Evolutionary conservation across 2,329 filamentous ascomycete species (phyloP).

Genomic region (Colletotrichum tabaci): DNA sequence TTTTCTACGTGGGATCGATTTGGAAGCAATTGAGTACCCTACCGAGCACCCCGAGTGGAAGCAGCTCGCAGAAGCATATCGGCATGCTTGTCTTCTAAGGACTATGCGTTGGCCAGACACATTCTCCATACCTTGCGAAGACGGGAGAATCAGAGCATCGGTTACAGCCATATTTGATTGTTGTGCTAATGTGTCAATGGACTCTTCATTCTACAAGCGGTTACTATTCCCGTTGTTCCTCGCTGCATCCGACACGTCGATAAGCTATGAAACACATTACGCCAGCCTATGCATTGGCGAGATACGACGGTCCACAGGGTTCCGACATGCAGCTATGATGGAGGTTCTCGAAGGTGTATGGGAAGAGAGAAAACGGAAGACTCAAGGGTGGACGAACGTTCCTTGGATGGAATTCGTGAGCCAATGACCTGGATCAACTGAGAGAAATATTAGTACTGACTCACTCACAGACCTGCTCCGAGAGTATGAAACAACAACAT

Average conservation of each 20-base stretch:
- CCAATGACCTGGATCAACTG: background rate
- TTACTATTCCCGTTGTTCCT: constrained; percentile 49
- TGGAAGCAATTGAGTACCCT: constrained; percentile 46
- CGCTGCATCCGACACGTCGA: constrained; percentile 46
- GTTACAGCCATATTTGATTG: constrained; percentile 47
- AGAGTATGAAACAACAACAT: constrained; percentile 32
- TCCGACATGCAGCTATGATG: constrained; percentile 47
- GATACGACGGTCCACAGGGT: constrained; percentile 47
- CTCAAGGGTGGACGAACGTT: constrained; percentile 43
- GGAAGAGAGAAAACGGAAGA: constrained; percentile 44
- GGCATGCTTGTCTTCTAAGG: constrained; percentile 49
- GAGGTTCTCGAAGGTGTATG: constrained; percentile 47
- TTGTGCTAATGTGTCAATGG: constrained; percentile 44
- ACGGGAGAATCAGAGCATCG: constrained; percentile 41
- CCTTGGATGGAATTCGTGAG: constrained; percentile 51
- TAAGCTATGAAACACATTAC: constrained; percentile 48
- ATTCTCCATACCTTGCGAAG: constrained; percentile 46
- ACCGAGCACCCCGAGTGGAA: constrained; percentile 48
- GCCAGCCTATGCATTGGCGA: constrained; percentile 45
- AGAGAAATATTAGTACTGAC: constrained; percentile 1
- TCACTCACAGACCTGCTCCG: constrained; percentile 29
- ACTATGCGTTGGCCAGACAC: constrained; percentile 48
- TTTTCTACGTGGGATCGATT: constrained; percentile 48
- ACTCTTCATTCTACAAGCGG: constrained; percentile 47
- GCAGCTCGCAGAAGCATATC: constrained; percentile 48